Percentiles rank a stretch among this genome's conserved stretches.
Evolutionary conservation across 2,329 filamentous ascomycete species (phyloP).

Genomic region (Sarocladium oryzae): DNA sequence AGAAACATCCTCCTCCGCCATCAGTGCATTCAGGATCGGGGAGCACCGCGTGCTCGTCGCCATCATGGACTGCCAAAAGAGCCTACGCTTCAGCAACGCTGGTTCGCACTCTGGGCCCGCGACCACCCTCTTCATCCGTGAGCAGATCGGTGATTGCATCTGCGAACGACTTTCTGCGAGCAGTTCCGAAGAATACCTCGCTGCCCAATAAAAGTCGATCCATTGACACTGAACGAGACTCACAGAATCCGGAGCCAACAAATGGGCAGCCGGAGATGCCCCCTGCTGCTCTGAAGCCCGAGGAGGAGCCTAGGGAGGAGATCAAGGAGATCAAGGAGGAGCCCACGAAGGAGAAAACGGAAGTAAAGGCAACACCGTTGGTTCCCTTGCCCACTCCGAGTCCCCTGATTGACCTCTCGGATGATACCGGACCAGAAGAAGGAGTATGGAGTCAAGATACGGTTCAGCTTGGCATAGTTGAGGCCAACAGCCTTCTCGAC

Average conservation of each 20-base stretch:
- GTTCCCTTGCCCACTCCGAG: no score
- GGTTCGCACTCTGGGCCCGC: not conserved
- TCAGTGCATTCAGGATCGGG: not conserved
- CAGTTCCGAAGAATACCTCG: no score
- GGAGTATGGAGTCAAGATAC: no score
- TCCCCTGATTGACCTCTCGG: not conserved
- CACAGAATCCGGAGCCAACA: not conserved
- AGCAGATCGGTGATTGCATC: not conserved
- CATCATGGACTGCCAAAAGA: not conserved
- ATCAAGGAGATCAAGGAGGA: not conserved
- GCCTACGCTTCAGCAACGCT: not conserved
- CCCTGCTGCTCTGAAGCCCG: no score
- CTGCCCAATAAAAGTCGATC: not conserved
- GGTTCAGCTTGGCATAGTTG: not conserved
- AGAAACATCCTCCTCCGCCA: not conserved
- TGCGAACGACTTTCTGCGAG: not conserved
- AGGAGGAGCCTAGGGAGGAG: no score
- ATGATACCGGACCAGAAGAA: not conserved
- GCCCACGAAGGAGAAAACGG: not conserved
- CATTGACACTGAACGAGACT: not conserved
- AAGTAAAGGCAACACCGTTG: no score
- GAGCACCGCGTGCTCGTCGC: not conserved
- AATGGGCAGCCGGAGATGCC: no score
- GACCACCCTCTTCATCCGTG: not conserved
- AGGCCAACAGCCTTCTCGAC: not conserved